Evolutionary conservation across 2,329 filamentous ascomycete species (phyloP).

Genomic region (Fusarium oxysporum): DNA sequence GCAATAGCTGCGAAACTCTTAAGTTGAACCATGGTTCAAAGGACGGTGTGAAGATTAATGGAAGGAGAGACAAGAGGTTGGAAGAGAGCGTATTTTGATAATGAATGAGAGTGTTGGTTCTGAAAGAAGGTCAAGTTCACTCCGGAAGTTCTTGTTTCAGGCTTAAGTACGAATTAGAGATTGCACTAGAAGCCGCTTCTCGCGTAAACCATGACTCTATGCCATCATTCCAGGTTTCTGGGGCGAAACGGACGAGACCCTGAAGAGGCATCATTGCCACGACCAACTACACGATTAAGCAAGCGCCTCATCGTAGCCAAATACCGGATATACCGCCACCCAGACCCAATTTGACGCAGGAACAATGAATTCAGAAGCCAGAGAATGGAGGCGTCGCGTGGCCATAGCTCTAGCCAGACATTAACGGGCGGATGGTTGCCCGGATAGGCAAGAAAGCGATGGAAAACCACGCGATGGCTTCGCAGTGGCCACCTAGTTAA

Average conservation of each 20-base stretch:
- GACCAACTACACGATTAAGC: neutral
- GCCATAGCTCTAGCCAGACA: neutral
- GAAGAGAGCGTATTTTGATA: neutral
- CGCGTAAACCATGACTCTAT: neutral
- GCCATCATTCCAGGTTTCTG: neutral
- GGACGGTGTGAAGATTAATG: neutral
- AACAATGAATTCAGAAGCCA: neutral
- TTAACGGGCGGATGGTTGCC: neutral
- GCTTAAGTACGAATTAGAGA: slow-evolving; percentile 23
- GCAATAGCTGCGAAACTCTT: slow-evolving; percentile 42
- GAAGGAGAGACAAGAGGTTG: slow-evolving; percentile 6
- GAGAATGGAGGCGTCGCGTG: slow-evolving; percentile 7
- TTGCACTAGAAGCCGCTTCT: neutral
- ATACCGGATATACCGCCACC: slow-evolving; percentile 19
- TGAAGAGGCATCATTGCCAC: slow-evolving; percentile 5
- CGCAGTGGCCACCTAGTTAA: neutral
- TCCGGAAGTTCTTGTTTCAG: neutral
- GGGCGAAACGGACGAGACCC: slow-evolving; percentile 20
- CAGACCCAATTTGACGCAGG: slow-evolving; percentile 8
- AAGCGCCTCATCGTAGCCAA: slow-evolving; percentile 4
- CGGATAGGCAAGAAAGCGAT: neutral
- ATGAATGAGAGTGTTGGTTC: slow-evolving; percentile 22
- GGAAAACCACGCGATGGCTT: neutral
- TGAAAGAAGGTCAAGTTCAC: neutral
- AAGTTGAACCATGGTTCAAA: slow-evolving; percentile 46